These are phyloP conservation scores for Fusarium sublunatum DNA, from an alignment of 2,329 filamentous ascomycete genomes.

Conservation along the genomic window DNA sequence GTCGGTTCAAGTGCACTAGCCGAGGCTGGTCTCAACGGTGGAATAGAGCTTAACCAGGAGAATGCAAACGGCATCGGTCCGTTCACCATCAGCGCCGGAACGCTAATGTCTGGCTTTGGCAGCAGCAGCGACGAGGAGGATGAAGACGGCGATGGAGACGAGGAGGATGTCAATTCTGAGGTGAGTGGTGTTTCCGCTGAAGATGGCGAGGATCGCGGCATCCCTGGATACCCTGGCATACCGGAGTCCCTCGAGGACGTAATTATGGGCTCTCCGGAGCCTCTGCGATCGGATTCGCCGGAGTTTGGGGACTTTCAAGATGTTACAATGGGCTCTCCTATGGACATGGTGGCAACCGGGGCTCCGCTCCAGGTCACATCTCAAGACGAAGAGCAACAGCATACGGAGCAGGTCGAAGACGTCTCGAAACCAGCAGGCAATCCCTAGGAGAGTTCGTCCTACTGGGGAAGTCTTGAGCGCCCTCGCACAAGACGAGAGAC, in stretches of 20 bases:
- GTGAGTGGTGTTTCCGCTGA: conserved; percentile 62
- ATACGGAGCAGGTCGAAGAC: conserved; percentile 41
- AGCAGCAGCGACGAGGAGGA: conserved; percentile 97
- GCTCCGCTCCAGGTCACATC: conserved; percentile 12
- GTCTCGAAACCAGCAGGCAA: conserved; percentile 30
- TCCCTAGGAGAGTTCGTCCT: conserved; percentile 37
- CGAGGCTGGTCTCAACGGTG: conserved; percentile 82
- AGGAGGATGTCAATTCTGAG: conserved; percentile 78
- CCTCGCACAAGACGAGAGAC: conserved; percentile 21
- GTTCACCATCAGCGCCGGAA: conserved; percentile 78
- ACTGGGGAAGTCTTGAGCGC: conserved; percentile 28
- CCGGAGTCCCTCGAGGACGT: conserved; percentile 47
- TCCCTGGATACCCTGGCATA: conserved; percentile 46
- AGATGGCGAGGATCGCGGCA: conserved; percentile 43
- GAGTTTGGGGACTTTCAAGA: conserved; percentile 34
- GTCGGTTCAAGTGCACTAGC: conserved; percentile 76
- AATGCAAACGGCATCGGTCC: conserved; percentile 74
- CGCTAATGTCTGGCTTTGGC: conserved; percentile 89
- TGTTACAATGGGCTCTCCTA: conserved; percentile 39
- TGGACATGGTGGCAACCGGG: conserved; percentile 33
- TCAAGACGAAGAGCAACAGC: conserved; percentile 26
- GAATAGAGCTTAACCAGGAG: conserved; percentile 75
- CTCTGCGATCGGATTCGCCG: conserved; percentile 40
- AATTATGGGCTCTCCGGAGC: conserved; percentile 49
- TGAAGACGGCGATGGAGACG: conserved; percentile 88